Conservation (phyloP, 2,329 filamentous ascomycete genomes). For the Incumbomyces lentus region DNA sequence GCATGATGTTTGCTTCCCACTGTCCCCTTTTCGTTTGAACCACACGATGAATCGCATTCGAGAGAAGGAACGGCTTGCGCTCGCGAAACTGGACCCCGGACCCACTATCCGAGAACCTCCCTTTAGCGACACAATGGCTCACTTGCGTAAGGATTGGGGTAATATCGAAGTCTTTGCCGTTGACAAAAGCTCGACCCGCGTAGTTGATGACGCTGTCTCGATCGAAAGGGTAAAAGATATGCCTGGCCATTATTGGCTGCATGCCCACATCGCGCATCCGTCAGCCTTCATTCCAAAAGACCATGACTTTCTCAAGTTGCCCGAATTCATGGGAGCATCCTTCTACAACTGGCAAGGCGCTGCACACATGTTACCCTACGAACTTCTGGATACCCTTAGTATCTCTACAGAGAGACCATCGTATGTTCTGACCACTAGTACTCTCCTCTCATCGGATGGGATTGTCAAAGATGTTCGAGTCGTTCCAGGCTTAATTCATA, state of each 20-base stretch:
- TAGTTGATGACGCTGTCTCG: conserved; percentile 56
- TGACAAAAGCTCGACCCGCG: conserved; percentile 42
- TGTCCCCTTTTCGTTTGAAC: neutral
- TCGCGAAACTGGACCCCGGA: neutral
- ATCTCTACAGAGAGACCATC: conserved; percentile 41
- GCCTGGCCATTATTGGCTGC: conserved; percentile 45
- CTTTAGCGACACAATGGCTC: conserved; percentile 42
- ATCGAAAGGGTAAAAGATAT: conserved; percentile 35
- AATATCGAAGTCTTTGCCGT: conserved; percentile 50
- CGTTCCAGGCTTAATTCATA: conserved; percentile 42
- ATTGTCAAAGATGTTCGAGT: conserved; percentile 46
- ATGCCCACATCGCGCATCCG: conserved; percentile 54
- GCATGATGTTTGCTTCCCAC: neutral
- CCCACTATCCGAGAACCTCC: neutral
- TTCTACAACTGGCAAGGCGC: conserved; percentile 41
- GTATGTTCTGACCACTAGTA: conserved; percentile 48
- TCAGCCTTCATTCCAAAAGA: conserved; percentile 49
- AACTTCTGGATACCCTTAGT: conserved; percentile 42
- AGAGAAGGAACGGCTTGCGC: neutral
- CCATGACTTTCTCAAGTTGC: conserved; percentile 43
- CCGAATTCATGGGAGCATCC: conserved; percentile 43
- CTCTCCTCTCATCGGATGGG: conserved; percentile 42
- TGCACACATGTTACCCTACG: conserved; percentile 45
- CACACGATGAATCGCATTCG: neutral
- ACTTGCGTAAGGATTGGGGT: conserved; percentile 48